Evolutionary conservation across 1,284 basidiomycete species (phyloP), one percentile per base, ranked within the genome.

Genomic region (Cystobasidium pallidum): DNA sequence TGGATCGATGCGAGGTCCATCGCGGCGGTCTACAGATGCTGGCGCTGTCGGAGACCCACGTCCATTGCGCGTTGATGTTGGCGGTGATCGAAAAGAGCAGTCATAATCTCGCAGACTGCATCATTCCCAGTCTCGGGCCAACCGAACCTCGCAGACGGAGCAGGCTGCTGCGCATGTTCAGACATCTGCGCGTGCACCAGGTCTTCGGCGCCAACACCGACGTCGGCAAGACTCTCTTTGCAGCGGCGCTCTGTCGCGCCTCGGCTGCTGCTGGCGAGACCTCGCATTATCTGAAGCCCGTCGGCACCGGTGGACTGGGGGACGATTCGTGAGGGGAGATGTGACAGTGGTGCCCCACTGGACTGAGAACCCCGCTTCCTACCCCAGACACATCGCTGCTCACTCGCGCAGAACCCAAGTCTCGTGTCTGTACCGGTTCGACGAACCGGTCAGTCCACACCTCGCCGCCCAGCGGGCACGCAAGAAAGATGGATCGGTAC

Each of bases 401-500:
- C 86, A 88, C 78, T 85, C 86, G 3, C 70, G 70, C 3, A 66
- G 81, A 6, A 84, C 92, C n/a, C 79, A 84, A 15, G 85, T 89
- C 0, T 84, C 86, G 21, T 95, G 92, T 80, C 83, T 97, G 6
- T 94, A 88, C 80, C 88, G 88, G 64, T 96, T 91, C 77, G 84
- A 89, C 52, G 89, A 95, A 71, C 94, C 95, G 0, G 90, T 98
- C 65, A 94, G 91, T 76, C 95, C 95, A 0, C 95, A 98, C 81
- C 83, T 97, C 28, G 95, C 95, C 0, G 91, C 87, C 1, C 83
- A 85, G 74, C 82, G 90, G 67, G 86, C 87, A 0, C 82, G 82
- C 0, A 83, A 88, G 36, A 65, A 66, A 32, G 66, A 73, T 64
- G 30, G 15, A n/a, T n/a, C 75, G 74, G 58, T 76, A 47, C 1